phyloP scores from a whole-genome alignment of 345 rosid species.

The Linum tenue region DNA sequence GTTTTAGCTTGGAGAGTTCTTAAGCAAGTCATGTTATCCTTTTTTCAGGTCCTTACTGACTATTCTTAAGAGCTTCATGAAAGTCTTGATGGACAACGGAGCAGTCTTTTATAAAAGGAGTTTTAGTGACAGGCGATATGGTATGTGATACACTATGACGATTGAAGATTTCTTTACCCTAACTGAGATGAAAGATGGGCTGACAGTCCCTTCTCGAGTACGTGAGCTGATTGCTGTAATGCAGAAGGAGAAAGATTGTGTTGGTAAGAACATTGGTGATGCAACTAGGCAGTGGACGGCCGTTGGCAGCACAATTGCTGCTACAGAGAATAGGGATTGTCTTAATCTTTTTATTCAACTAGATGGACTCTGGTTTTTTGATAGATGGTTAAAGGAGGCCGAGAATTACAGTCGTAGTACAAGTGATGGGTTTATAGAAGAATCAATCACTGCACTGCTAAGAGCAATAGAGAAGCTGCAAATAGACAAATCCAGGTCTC shows the following conservation, averaged over 20 bases:
- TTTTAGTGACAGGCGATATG: constrained; percentile 28
- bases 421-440: constrained; percentile 51
- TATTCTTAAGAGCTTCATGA: neutral
- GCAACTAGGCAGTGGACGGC: constrained; percentile 86
- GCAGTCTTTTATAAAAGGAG: constrained; percentile 18
- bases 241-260: constrained; percentile 57
- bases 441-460: constrained; percentile 57
- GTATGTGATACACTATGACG: constrained; percentile 56
- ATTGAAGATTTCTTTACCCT: constrained; percentile 90
- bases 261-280: constrained; percentile 56
- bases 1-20: constrained; percentile 1
- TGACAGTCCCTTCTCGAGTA: constrained; percentile 58
- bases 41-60: constrained; percentile 2
- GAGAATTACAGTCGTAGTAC: constrained; percentile 34
- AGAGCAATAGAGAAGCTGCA: constrained; percentile 65
- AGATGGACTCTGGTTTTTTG: constrained; percentile 68
- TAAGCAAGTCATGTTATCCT: neutral
- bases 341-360: constrained; percentile 75
- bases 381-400: constrained; percentile 71
- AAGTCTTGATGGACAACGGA: constrained; percentile 29
- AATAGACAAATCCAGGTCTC: constrained; percentile 46
- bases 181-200: constrained; percentile 90
- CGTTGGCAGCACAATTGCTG: constrained; percentile 71
- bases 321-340: constrained; percentile 77
- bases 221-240: constrained; percentile 64